Base-by-base conservation (phyloP, 1,139 yeast species). In the Blastobotrys persicus region DNA sequence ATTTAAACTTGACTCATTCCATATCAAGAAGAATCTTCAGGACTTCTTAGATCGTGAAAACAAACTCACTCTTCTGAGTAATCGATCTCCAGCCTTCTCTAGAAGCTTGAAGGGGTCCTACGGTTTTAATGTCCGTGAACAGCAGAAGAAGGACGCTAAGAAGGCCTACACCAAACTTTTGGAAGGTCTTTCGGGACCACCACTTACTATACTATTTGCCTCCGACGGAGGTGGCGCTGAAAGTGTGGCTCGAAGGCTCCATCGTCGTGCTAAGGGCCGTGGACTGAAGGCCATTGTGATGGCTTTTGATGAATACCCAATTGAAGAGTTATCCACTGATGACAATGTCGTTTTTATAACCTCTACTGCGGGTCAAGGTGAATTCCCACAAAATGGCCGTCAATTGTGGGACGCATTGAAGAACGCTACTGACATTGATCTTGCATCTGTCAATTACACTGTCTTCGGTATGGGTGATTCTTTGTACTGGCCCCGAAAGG, bases 291-390 rank as follows among this genome's bases (percentile, higher is more conserved):
- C 95, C 2, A 74, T 80, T 46, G 85, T 82, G 4, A 66, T 83
- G 55, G 81, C 95, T 3, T 86, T 91, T 88, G 97, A 91, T 68
- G 96, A 89, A 59, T 71, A 85, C 54, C 78, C 88, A 2, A 65
- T 85, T 44, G 96, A 88, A 62, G 96, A 88, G 57, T 75, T 91
- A 53, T 81, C 88, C 32, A 76, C 79, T 45, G 96, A 88, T 67
- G 87, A 87, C 54, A 88, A 88, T 66, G 78, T 91, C 53, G 82
- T 88, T 14, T 85, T 91, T 59, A 76, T 91, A 46, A 76, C 92
- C 20, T 88, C 97, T 3, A 91, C 98, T 46, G 91, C 96, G 5
- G 98, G 98, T 56, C 98, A 91, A 75, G 98, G 98, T 76, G 98
- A 91, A 70, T 84, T 91, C 73, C 97, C 98, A 42, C 92, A 88